Conservation (phyloP, 305 asterid genomes). For the Fraxinus nigra region DNA sequence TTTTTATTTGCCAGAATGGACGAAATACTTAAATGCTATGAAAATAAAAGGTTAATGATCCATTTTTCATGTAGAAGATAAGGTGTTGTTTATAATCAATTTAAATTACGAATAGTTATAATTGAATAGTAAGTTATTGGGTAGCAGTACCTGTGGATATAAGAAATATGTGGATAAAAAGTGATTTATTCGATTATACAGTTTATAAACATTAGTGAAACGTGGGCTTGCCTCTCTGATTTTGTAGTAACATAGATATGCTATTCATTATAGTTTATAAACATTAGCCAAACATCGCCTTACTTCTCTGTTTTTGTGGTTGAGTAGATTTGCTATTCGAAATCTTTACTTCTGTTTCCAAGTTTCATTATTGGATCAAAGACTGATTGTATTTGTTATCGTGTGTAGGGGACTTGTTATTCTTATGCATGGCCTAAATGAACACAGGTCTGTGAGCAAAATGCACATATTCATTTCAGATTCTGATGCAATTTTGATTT, state of each 20-base stretch:
- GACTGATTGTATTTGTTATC: not conserved
- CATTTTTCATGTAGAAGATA: not conserved
- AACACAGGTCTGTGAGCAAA: slow-evolving; percentile 40
- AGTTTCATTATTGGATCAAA: not conserved
- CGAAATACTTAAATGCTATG: not conserved
- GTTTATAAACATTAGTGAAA: not conserved
- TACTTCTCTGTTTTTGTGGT: not conserved
- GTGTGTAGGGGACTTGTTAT: slow-evolving; percentile 41
- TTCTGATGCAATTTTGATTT: not conserved
- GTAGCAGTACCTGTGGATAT: not conserved
- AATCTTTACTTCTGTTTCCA: not conserved
- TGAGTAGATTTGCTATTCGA: not conserved
- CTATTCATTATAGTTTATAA: not conserved
- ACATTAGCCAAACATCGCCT: not conserved
- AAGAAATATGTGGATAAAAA: not conserved
- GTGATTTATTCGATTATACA: not conserved
- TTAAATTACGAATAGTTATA: not conserved
- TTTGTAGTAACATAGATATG: not conserved
- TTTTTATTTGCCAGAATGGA: not conserved
- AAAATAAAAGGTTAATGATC: not conserved
- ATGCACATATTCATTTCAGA: not conserved
- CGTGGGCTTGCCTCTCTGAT: not conserved
- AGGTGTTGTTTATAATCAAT: not conserved
- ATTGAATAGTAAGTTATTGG: not conserved
- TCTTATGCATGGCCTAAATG: slow-evolving; percentile 50